Conservation (phyloP, 306 rosid genomes). For the Pyrus bretschneideri region DNA sequence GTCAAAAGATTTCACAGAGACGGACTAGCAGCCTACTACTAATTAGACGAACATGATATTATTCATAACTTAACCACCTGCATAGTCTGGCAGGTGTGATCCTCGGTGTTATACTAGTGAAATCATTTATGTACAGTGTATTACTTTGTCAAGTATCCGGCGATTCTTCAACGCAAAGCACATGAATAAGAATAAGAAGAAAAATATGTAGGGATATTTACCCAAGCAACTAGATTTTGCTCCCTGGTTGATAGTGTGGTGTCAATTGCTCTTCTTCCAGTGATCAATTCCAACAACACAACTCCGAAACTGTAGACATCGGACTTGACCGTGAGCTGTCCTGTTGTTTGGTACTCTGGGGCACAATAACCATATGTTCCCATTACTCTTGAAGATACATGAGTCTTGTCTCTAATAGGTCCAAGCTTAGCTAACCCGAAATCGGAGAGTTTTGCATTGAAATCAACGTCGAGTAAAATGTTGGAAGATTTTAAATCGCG, state of each 20-base stretch:
- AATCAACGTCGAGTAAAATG: slow-evolving; percentile 64
- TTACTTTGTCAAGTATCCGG: background rate
- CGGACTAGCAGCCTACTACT: background rate
- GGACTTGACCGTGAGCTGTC: slow-evolving; percentile 82
- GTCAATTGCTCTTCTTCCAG: slow-evolving; percentile 77
- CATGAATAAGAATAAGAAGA: background rate
- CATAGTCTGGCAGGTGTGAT: background rate
- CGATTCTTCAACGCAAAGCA: background rate
- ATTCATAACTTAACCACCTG: background rate
- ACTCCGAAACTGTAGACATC: slow-evolving; percentile 91
- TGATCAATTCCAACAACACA: slow-evolving; percentile 75
- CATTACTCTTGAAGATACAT: slow-evolving; percentile 91
- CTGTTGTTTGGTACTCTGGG: slow-evolving; percentile 92
- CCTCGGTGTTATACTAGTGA: background rate
- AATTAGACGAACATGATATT: background rate
- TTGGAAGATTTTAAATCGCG: slow-evolving; percentile 84
- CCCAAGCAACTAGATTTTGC: slow-evolving; percentile 73
- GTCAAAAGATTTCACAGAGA: background rate
- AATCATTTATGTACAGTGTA: too few relatives aligned
- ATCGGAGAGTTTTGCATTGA: slow-evolving; percentile 84
- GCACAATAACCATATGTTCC: slow-evolving; percentile 98
- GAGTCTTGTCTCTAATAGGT: slow-evolving; percentile 76
- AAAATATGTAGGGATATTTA: slow-evolving; percentile 16
- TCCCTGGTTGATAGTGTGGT: slow-evolving; percentile 38
- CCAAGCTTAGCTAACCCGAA: slow-evolving; percentile 89